Percentiles rank a stretch among this genome's conserved stretches.
Evolutionary conservation across 163 green algal genomes (phyloP).

Genomic region (Chlamydomonas reinhardtii): DNA sequence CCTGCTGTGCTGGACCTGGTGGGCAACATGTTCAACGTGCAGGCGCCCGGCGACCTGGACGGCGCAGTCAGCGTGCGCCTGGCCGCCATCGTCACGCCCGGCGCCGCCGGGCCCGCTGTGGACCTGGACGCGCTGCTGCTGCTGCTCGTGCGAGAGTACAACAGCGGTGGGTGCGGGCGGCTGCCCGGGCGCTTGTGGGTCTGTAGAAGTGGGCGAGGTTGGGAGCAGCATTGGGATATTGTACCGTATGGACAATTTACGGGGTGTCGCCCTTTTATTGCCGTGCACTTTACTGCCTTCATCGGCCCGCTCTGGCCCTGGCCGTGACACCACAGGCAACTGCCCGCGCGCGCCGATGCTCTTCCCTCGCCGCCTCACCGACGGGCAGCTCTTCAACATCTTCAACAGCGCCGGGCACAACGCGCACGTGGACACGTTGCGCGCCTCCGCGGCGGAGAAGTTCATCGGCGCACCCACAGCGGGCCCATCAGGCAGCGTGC

Average conservation of each 20-base stretch:
- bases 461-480: neutral
- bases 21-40: slow-evolving; percentile 66
- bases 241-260: no score
- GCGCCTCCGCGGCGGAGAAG: neutral
- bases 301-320: no score
- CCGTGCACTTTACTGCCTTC: no score
- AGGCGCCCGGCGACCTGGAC: slow-evolving; percentile 53
- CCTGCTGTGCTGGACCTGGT: slow-evolving; percentile 62
- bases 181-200: slow-evolving; percentile 56
- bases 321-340: no score
- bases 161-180: slow-evolving; percentile 49
- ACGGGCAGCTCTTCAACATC: slow-evolving; percentile 62
- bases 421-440: slow-evolving; percentile 5
- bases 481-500: neutral
- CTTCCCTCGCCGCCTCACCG: slow-evolving; percentile 63
- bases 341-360: slow-evolving; percentile 58
- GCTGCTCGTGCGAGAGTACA: slow-evolving; percentile 61
- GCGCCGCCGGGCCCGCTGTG: slow-evolving; percentile 43
- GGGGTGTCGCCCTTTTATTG: no score
- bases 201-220: no score
- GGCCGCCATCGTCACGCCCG: slow-evolving; percentile 47
- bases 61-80: slow-evolving; percentile 35
- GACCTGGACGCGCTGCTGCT: slow-evolving; percentile 69
- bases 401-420: slow-evolving; percentile 43
- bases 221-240: no score